Conservation (phyloP, 2,329 filamentous ascomycete genomes). For the Rhynchosporium graminicola region DNA sequence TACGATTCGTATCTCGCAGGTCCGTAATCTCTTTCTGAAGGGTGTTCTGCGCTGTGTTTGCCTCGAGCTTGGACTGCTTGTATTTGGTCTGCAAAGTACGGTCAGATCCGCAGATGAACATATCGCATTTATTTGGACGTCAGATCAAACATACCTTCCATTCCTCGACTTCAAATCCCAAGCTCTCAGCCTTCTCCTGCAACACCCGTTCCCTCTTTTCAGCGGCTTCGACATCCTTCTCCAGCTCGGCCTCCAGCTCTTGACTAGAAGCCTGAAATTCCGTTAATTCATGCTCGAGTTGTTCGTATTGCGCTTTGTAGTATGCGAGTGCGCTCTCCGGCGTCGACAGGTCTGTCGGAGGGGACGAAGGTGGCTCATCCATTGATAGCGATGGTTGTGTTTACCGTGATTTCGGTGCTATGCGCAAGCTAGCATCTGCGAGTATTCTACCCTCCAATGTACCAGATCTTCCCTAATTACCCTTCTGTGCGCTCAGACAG, state of each 20-base stretch:
- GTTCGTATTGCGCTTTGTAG: constrained; percentile 96
- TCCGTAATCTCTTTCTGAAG: constrained; percentile 96
- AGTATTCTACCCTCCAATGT: constrained; percentile 18
- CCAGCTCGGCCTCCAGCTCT: constrained; percentile 90
- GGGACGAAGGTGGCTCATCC: constrained; percentile 61
- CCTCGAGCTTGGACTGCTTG: constrained; percentile 90
- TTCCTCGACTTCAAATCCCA: constrained; percentile 90
- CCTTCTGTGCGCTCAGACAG: constrained; percentile 17
- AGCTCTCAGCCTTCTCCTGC: constrained; percentile 81
- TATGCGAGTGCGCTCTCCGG: constrained; percentile 80
- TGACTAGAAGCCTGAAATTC: constrained; percentile 94
- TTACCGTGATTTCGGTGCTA: constrained; percentile 20
- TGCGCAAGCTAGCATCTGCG: constrained; percentile 26
- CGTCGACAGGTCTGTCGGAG: constrained; percentile 55
- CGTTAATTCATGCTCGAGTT: constrained; percentile 84
- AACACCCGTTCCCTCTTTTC: constrained; percentile 88
- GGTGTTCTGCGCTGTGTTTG: constrained; percentile 77
- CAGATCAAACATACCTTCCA: constrained; percentile 77
- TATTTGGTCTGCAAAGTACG: constrained; percentile 72
- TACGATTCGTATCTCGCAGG: constrained; percentile 80
- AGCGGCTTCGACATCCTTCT: constrained; percentile 92
- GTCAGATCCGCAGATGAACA: constrained; percentile 17
- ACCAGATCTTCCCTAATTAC: constrained; percentile 5
- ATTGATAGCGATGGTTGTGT: constrained; percentile 31
- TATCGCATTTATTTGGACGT: background rate